Conservation (phyloP, 371 early-diverging fungal genomes). For the Mortierella sp. region DNA sequence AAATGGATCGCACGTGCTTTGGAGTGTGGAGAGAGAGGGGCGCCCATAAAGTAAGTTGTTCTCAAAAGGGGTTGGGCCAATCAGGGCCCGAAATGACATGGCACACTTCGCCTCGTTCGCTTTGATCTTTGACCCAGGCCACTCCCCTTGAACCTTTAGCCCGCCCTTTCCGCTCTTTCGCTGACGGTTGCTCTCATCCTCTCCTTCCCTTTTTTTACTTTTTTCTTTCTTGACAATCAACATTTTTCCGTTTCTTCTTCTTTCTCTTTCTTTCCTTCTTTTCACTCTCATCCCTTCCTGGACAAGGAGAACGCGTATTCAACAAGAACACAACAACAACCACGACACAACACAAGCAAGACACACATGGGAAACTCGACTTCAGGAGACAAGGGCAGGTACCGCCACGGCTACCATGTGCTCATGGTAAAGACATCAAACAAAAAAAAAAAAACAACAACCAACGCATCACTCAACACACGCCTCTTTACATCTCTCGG, state of each 20-base stretch:
- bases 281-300: neutral
- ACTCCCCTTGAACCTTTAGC: neutral
- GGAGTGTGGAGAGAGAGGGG: neutral
- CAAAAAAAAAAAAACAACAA: neutral
- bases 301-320: neutral
- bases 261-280: neutral
- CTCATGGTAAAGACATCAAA: conserved; percentile 54
- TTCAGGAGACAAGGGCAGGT: conserved; percentile 49
- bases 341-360: neutral
- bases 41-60: neutral
- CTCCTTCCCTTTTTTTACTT: neutral
- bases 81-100: neutral
- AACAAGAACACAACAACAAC: neutral
- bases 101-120: conserved; percentile 7
- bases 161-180: neutral
- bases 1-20: neutral
- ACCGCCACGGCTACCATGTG: conserved; percentile 65
- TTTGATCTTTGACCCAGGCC: neutral
- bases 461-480: neutral
- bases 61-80: neutral
- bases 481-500: neutral
- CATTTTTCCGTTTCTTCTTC: neutral
- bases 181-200: neutral
- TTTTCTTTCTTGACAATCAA: neutral
- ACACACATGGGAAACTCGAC: conserved; percentile 56